Conservation (phyloP, 495 filamentous ascomycete species). For the Penicillium crystallinum region DNA sequence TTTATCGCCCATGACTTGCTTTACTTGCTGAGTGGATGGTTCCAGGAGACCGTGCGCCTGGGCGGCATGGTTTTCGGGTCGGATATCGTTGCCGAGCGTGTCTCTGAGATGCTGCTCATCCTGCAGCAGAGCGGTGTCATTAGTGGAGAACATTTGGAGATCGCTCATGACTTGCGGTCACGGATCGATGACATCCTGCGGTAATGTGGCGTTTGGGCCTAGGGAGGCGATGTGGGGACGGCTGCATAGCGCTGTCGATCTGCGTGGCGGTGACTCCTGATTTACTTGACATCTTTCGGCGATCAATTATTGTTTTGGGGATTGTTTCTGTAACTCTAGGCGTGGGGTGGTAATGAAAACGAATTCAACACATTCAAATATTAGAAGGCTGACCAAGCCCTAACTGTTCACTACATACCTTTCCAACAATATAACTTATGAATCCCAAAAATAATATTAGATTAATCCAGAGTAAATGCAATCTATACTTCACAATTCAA, state of each 20-base stretch:
- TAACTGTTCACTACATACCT: neutral
- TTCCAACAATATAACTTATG: neutral
- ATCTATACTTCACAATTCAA: neutral
- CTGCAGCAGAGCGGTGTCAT: slow-evolving; percentile 37
- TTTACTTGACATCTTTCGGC: neutral
- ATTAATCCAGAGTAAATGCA: neutral
- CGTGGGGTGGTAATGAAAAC: slow-evolving; percentile 9
- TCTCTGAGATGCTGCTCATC: slow-evolving; percentile 43
- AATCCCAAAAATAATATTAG: neutral
- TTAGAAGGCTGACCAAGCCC: neutral
- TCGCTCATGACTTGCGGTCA: slow-evolving; percentile 35
- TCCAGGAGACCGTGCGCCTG: slow-evolving; percentile 51
- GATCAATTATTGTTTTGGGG: neutral
- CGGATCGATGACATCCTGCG: slow-evolving; percentile 42
- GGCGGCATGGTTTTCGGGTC: slow-evolving; percentile 51
- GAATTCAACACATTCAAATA: slow-evolving; percentile 2
- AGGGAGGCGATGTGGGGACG: neutral
- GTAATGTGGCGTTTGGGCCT: slow-evolving; percentile 15
- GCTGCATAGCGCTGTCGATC: neutral
- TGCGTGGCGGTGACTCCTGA: neutral
- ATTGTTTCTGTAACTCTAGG: slow-evolving; percentile 14
- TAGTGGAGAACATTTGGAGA: slow-evolving; percentile 26
- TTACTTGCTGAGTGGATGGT: slow-evolving; percentile 60
- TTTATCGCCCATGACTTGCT: slow-evolving; percentile 58
- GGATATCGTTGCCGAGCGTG: slow-evolving; percentile 42